These are phyloP conservation scores for Salix dunnii DNA, from an alignment of 345 rosid genomes.

Conservation along the genomic window DNA sequence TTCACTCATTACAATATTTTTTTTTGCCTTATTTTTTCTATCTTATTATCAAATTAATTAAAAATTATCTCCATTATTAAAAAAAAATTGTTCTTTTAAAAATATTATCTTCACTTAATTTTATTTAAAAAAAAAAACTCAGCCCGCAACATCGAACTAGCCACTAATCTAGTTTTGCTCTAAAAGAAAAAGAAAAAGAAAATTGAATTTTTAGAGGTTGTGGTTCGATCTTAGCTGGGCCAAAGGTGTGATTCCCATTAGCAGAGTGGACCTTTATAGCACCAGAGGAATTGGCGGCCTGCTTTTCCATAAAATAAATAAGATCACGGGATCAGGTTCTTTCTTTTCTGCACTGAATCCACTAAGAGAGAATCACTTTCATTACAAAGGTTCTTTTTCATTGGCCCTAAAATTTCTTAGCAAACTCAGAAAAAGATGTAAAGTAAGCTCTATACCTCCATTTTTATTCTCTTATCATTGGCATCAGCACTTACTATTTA, in stretches of 20 bases:
- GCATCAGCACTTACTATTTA: not conserved
- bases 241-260: slow-evolving; percentile 5
- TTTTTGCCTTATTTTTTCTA: too few species aligned
- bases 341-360: slow-evolving; percentile 11
- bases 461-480: slow-evolving; percentile 11
- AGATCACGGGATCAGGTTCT: slow-evolving; percentile 30
- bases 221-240: not conserved
- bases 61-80: too few species aligned
- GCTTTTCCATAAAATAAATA: not conserved
- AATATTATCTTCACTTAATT: too few species aligned
- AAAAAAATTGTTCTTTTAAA: too few species aligned
- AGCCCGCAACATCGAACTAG: too few species aligned
- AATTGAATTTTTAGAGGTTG: too few species aligned
- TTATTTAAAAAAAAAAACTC: too few species aligned
- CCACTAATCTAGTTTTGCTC: too few species aligned
- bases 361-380: slow-evolving; percentile 23
- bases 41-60: too few species aligned
- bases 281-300: not conserved
- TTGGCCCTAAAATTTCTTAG: slow-evolving; percentile 6
- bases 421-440: slow-evolving; percentile 8
- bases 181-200: too few species aligned
- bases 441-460: not conserved
- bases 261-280: not conserved
- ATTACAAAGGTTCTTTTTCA: slow-evolving; percentile 7
- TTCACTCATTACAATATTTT: too few species aligned